These are phyloP conservation scores for Diacronema lutheri DNA, from an alignment of 78 protist species.

Conservation along the genomic window DNA sequence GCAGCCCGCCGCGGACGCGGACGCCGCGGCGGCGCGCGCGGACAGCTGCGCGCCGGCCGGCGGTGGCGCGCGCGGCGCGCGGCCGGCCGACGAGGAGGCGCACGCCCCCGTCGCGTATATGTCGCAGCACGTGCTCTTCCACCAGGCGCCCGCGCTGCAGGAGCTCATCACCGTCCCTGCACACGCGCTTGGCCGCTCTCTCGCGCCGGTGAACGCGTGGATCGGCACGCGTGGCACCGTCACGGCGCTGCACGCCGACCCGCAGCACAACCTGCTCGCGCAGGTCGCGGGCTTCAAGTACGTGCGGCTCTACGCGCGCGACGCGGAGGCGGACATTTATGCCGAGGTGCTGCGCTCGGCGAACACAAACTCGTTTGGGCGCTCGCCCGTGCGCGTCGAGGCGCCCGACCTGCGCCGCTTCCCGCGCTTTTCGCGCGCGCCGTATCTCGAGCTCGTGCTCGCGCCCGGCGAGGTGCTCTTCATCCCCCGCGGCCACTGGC, in stretches of 20 bases:
- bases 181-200: neutral
- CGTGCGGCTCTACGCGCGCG: constrained; percentile 47
- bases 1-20: neutral
- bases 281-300: constrained; percentile 67
- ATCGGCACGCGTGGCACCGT: constrained; percentile 67
- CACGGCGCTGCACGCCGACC: constrained; percentile 66
- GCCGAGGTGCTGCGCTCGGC: neutral
- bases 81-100: neutral
- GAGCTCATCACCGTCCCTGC: neutral
- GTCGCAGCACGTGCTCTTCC: constrained; percentile 8
- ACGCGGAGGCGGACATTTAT: constrained; percentile 14
- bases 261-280: constrained; percentile 54
- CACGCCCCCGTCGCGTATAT: neutral
- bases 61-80: neutral
- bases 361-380: neutral
- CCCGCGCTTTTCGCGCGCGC: constrained; percentile 26
- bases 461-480: constrained; percentile 66
- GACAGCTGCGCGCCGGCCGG: neutral
- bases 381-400: constrained; percentile 44
- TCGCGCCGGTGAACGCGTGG: constrained; percentile 40
- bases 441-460: constrained; percentile 30
- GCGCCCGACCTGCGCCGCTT: neutral
- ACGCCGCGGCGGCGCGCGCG: neutral
- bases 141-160: constrained; percentile 2
- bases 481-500: constrained; percentile 50